Conservation (phyloP, 2,329 filamentous ascomycete genomes). For the Cladosporium sp. region DNA sequence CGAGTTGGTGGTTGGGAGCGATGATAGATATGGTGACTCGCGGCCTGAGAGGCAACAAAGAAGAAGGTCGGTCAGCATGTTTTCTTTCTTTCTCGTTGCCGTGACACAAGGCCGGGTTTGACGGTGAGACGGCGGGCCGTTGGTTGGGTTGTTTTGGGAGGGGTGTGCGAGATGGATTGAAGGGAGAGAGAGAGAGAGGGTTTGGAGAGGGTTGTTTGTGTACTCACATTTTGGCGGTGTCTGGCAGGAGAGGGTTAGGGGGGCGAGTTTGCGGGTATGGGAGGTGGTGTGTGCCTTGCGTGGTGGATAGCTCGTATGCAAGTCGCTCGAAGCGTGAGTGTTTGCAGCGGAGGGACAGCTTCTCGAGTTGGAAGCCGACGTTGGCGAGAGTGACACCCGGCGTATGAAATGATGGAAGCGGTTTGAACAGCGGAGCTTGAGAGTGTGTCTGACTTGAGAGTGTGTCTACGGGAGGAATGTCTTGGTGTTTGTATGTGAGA, state of each 20-base stretch:
- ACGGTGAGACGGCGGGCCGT: constrained; percentile 25
- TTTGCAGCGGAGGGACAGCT: constrained; percentile 1
- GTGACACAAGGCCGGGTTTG: constrained; percentile 25
- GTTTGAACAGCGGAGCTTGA: neutral
- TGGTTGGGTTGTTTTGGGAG: too few relatives aligned
- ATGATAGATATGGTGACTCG: constrained; percentile 83
- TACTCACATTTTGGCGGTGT: constrained; percentile 10
- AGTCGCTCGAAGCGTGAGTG: constrained; percentile 21
- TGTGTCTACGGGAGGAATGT: neutral
- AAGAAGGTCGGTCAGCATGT: constrained; percentile 21
- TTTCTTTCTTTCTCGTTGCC: too few relatives aligned
- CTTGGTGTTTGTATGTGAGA: neutral
- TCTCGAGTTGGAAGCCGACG: neutral
- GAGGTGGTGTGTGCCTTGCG: constrained; percentile 18
- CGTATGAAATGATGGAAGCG: constrained; percentile 2
- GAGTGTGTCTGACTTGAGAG: constrained; percentile 2
- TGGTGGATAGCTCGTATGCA: constrained; percentile 19
- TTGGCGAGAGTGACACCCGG: constrained; percentile 9
- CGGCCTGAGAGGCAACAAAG: constrained; percentile 50
- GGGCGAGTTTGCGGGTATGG: constrained; percentile 1
- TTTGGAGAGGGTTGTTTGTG: neutral
- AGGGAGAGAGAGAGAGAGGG: constrained; percentile 5
- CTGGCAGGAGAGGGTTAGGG: neutral
- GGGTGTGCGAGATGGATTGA: too few relatives aligned
- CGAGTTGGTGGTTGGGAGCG: constrained; percentile 61